Percentiles rank a stretch among this genome's conserved stretches.
These are phyloP conservation scores for Annulohypoxylon truncatum DNA, from an alignment of 2,329 filamentous ascomycete genomes.

Conservation along the genomic window DNA sequence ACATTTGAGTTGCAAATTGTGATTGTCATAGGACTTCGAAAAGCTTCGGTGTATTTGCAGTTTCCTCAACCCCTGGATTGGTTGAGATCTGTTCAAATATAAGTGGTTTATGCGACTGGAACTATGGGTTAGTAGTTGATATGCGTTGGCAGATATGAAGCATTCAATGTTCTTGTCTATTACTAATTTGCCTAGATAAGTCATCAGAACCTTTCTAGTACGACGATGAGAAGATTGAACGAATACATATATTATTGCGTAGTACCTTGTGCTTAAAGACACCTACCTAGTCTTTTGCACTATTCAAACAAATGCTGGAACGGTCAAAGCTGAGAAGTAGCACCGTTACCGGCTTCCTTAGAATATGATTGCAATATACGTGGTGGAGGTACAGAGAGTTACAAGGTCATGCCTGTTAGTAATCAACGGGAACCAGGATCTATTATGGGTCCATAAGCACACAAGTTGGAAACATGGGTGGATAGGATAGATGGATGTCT, in stretches of 20 bases:
- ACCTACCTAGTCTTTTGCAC: no score
- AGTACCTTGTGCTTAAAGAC: slow-evolving; percentile 1
- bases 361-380: background rate
- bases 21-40: background rate
- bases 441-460: slow-evolving; percentile 14
- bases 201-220: background rate
- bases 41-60: background rate
- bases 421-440: slow-evolving; percentile 37
- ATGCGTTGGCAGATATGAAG: background rate
- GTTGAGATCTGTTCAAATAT: background rate
- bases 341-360: slow-evolving; percentile 9
- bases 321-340: slow-evolving; percentile 20
- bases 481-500: slow-evolving; percentile 4
- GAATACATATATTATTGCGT: background rate
- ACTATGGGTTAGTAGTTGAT: background rate
- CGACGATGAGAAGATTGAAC: background rate
- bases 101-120: slow-evolving; percentile 12
- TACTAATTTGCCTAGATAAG: background rate
- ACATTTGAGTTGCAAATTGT: background rate
- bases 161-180: background rate
- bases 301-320: slow-evolving; percentile 9
- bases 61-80: background rate
- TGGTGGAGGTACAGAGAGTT: slow-evolving; percentile 1
- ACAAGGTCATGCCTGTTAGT: slow-evolving; percentile 34
- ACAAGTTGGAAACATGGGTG: slow-evolving; percentile 3